phyloP scores from a whole-genome alignment of 257 asterid genomes.

The Nicotiana tabacum region DNA sequence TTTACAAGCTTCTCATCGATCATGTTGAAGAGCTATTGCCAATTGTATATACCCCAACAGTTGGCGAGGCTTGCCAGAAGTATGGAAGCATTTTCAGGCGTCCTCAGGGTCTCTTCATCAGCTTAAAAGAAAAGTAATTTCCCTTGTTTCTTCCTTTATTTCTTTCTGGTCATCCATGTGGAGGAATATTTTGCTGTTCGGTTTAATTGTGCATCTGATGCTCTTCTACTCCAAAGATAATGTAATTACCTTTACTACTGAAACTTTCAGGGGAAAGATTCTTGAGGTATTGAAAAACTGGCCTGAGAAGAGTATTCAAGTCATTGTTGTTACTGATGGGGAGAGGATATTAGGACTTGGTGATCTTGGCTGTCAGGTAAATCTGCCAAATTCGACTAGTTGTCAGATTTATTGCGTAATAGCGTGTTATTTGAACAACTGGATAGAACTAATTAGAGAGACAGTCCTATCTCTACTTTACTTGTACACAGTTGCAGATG shows the following conservation, averaged over 20 bases:
- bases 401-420: not conserved
- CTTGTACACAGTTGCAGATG: not conserved
- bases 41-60: constrained; percentile 82
- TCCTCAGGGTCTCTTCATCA: constrained; percentile 92
- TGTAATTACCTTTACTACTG: not conserved
- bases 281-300: constrained; percentile 89
- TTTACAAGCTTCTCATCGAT: constrained; percentile 85
- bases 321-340: constrained; percentile 93
- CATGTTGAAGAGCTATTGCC: constrained; percentile 93
- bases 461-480: not conserved
- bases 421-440: not conserved
- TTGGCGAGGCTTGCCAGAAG: constrained; percentile 97
- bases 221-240: not conserved
- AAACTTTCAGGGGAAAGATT: constrained; percentile 60
- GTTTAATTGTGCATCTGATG: not conserved
- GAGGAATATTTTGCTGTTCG: not conserved
- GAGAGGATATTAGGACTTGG: constrained; percentile 97
- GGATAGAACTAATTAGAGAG: not conserved
- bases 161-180: not conserved
- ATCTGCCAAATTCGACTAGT: not conserved
- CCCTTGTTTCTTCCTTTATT: not conserved
- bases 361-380: constrained; percentile 97
- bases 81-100: constrained; percentile 88
- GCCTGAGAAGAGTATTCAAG: constrained; percentile 88
- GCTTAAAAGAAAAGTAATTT: constrained; percentile 75